These are phyloP conservation scores for Dendrothele bispora DNA, from an alignment of 768 basidiomycete genomes.

Conservation along the genomic window DNA sequence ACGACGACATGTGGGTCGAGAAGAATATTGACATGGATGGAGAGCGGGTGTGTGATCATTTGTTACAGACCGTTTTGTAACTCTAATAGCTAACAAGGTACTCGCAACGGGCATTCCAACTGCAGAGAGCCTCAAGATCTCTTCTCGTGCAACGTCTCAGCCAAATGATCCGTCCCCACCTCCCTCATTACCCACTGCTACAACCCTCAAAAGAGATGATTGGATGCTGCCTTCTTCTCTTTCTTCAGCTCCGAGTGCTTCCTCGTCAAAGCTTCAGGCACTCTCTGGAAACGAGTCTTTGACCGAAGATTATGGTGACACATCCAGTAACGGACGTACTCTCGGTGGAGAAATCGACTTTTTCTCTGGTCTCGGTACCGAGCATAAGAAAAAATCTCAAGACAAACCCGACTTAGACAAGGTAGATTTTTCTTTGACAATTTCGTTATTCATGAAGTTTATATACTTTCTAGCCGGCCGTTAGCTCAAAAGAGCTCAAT, in stretches of 20 bases:
- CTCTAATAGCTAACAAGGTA: too few species aligned
- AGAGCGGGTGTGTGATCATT: constrained; percentile 54
- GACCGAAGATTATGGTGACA: constrained; percentile 67
- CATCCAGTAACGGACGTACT: constrained; percentile 42
- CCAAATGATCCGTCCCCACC: constrained; percentile 50
- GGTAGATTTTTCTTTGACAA: constrained; percentile 25
- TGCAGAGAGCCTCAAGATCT: constrained; percentile 66
- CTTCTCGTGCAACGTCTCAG: constrained; percentile 52
- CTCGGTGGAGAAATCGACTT: constrained; percentile 74
- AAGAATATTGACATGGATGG: constrained; percentile 82
- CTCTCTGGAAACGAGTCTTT: constrained; percentile 47
- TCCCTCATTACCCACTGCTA: constrained; percentile 43
- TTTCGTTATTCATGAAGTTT: constrained; percentile 16
- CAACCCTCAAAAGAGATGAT: constrained; percentile 66
- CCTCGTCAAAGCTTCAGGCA: constrained; percentile 17
- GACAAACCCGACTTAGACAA: constrained; percentile 76
- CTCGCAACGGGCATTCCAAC: constrained; percentile 78
- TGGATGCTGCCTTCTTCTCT: constrained; percentile 80
- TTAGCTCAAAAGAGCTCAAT: constrained; percentile 67
- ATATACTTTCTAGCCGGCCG: constrained; percentile 63
- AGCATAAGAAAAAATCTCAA: constrained; percentile 62
- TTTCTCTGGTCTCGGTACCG: constrained; percentile 85
- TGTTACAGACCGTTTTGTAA: background rate
- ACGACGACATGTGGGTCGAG: constrained; percentile 84
- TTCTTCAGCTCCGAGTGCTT: constrained; percentile 24